Evolutionary conservation across 1,284 basidiomycete genomes (phyloP), one percentile per base, ranked within the genome.

Genomic region (Irpex sp.): DNA sequence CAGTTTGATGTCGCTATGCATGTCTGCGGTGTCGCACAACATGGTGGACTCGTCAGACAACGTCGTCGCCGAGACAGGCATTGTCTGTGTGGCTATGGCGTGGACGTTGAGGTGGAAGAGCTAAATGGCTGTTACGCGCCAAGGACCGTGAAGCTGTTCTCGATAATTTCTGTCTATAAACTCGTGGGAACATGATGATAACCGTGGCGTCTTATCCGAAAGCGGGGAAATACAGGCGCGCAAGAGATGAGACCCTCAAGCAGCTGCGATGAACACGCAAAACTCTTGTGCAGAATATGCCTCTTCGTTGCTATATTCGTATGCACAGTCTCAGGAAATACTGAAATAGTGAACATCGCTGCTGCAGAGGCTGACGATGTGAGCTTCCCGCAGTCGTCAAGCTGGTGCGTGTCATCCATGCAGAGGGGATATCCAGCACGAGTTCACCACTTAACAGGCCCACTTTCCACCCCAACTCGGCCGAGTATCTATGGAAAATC

Each of bases 341-440:
- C 88, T 36, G 87, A 90, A 74, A 88, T 89, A 62, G 72, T 83
- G 69, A 86, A 85, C 71, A 87, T 89, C 69, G 73, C 71, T 31
- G 76, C 78, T 35, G 68, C 70, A 19, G 67, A 73, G 31, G 65
- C 68, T 37, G 59, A 64, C 31, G 58, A 69, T 33, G 64, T 66
- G 9, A 64, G 68, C 60, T 49, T 76, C 54, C 61, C 73, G 19
- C 49, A 63, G 17, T 46, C 64, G 15, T 66, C 68, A 43, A 70
- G 74, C 65, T 82, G 82, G 83, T 83, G 66, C 63, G 77, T 69
- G n/a, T 13, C 21, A 35, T 67, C 46, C 31, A 21, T 50, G 15
- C n/a, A 54, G 39, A 35, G 31, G 8, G 55, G 35, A 37, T 33
- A 13, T 50, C 19, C n/a, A 59, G 4, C 37, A 8, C 33, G 37